Evolutionary conservation across 352 stramenopile species (phyloP), one percentile per base, ranked within the genome.

Genomic region (Globisporangium irregulare): DNA sequence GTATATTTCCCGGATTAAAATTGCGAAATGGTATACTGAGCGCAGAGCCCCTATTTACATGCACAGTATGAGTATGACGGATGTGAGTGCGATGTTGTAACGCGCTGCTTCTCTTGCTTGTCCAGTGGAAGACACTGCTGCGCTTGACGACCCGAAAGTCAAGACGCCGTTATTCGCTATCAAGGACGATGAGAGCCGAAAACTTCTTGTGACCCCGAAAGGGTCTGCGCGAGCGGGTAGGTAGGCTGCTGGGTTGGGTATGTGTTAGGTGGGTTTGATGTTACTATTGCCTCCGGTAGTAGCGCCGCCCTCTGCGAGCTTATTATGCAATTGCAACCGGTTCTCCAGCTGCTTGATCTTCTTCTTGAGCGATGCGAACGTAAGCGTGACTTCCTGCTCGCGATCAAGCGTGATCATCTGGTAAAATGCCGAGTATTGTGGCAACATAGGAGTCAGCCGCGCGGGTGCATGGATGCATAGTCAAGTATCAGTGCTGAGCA

Each of bases 331-430:
- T 18, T 77, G 76, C 48, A 87, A 51, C 4, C 80, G 80, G n/a
- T 77, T 87, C 54, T 90, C 80, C 2, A 90, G 75, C 50, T 90
- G 82, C 60, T 80, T 86, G 64, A 90, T 86, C 57, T 82, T 86
- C 43, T 76, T 86, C 8, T 71, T 73, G n/a, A 90, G 48, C 24
- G 82, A 79, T 20, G 78, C 73, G 12, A 90, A 82, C 2, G 78
- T 86, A 54, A 87, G 69, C 1, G 69, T 69, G 8, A 85, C 65
- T 62, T 86, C 77, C 38, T 83, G 77, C 57, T 90, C 80, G 4
- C 82, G 78, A 4, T 81, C 73, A 18, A 75, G 59, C 2, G 68
- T 71, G 18, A 84, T 71, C 68, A 85, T 80, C 69, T 86, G 29
- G 53, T 18, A 60, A 8, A 4, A 59, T 14, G 34, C 4, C 38